A percentile compares a stretch with the other conserved stretches of the same genome.
Evolutionary conservation across 2,329 filamentous ascomycete genomes (phyloP).

Genomic region (Microthyrium microscopicum): DNA sequence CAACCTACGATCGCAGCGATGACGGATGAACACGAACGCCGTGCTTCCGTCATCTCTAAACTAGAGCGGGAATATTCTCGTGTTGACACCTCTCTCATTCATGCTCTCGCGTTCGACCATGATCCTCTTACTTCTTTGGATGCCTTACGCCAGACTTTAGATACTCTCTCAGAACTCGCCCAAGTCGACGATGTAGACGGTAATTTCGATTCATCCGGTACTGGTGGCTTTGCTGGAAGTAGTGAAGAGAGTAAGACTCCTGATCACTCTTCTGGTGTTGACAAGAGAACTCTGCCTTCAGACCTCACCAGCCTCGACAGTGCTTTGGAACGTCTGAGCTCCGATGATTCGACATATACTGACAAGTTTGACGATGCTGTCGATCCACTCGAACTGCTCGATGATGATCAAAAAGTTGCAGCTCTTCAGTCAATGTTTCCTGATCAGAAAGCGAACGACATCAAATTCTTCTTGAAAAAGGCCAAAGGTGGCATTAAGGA

Average conservation of each 20-base stretch:
- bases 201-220: constrained; percentile 64
- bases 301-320: constrained; percentile 33
- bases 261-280: constrained; percentile 16
- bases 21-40: no score
- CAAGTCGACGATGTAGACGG: constrained; percentile 46
- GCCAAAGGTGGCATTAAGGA: constrained; percentile 48
- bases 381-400: constrained; percentile 26
- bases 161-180: constrained; percentile 49
- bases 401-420: constrained; percentile 43
- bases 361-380: not conserved
- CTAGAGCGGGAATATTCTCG: constrained; percentile 49
- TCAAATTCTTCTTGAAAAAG: constrained; percentile 51
- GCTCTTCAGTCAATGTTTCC: constrained; percentile 57
- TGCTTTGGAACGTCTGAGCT: constrained; percentile 22
- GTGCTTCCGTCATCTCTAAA: no score
- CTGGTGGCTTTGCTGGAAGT: constrained; percentile 30
- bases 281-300: constrained; percentile 11
- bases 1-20: no score
- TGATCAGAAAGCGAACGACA: constrained; percentile 45
- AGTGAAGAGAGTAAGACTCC: constrained; percentile 14
- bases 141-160: constrained; percentile 41
- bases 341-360: constrained; percentile 13
- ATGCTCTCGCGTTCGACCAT: constrained; percentile 60
- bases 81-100: constrained; percentile 61
- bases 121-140: constrained; percentile 40